phyloP scores from a whole-genome alignment of 2,329 filamentous ascomycete genomes.

The Penicillium sp. region DNA sequence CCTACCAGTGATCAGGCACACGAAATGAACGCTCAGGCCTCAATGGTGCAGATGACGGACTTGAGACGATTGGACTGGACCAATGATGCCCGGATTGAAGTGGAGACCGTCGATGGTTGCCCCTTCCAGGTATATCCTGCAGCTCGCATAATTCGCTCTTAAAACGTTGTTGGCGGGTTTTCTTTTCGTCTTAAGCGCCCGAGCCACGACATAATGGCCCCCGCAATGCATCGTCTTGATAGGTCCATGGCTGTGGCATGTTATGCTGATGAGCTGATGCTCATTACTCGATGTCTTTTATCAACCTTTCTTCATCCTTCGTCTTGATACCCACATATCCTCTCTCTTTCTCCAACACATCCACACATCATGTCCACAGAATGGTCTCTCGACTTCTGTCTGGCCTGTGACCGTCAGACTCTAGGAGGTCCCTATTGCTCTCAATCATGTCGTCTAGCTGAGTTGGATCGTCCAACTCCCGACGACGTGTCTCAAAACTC shows the following conservation, averaged over 20 bases:
- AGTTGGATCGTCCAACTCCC: slow-evolving; percentile 71
- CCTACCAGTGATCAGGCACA: slow-evolving; percentile 3
- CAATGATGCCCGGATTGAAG: neutral
- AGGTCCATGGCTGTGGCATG: slow-evolving; percentile 13
- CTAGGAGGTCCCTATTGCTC: slow-evolving; percentile 84
- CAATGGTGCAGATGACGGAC: slow-evolving; percentile 18
- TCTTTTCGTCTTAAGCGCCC: slow-evolving; percentile 25
- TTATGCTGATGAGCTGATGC: slow-evolving; percentile 7
- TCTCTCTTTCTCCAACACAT: neutral
- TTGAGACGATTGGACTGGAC: slow-evolving; percentile 1
- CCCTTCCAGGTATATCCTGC: slow-evolving; percentile 26
- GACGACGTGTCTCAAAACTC: slow-evolving; percentile 39
- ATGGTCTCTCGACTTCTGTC: slow-evolving; percentile 91
- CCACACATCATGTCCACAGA: slow-evolving; percentile 33
- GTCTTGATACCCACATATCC: neutral
- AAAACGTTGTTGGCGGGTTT: neutral
- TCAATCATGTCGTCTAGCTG: slow-evolving; percentile 82
- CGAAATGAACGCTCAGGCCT: slow-evolving; percentile 2
- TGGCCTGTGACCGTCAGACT: slow-evolving; percentile 88
- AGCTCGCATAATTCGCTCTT: slow-evolving; percentile 13
- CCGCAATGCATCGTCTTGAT: slow-evolving; percentile 8
- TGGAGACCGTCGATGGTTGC: slow-evolving; percentile 15
- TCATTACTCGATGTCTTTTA: neutral
- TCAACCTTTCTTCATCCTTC: neutral
- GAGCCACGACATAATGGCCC: slow-evolving; percentile 20